A percentile compares a stretch with the other conserved stretches of the same genome.
These are phyloP conservation scores for Astraeus odoratus DNA, from an alignment of 768 basidiomycete species.

Conservation along the genomic window DNA sequence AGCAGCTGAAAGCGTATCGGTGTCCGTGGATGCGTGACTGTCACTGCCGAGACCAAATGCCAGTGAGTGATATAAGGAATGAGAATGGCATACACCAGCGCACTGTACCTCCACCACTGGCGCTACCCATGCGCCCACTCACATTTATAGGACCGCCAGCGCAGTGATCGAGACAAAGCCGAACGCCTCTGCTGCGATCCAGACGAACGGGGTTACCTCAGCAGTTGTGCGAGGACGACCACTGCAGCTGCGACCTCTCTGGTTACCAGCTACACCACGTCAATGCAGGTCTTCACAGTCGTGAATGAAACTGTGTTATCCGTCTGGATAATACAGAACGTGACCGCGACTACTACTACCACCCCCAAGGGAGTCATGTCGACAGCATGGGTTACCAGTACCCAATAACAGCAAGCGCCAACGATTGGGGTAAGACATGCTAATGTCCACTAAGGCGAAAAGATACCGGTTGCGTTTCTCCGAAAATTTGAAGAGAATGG, in stretches of 20 bases:
- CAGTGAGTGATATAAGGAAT: not conserved
- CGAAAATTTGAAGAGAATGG: not conserved
- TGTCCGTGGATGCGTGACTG: not conserved
- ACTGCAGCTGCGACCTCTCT: not conserved
- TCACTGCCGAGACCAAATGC: not conserved
- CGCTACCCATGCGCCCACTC: not conserved
- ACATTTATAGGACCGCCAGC: not conserved
- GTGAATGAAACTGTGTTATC: not conserved
- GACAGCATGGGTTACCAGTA: not conserved
- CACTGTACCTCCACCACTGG: not conserved
- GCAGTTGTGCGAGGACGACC: not conserved
- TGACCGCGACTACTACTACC: not conserved
- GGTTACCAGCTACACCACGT: not conserved
- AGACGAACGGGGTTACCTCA: not conserved
- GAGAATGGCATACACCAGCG: not conserved
- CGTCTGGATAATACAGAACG: not conserved
- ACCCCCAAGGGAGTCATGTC: slow-evolving; percentile 1
- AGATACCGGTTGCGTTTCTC: not conserved
- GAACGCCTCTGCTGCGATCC: not conserved
- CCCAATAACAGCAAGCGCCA: too few relatives aligned
- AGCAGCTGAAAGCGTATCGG: not conserved
- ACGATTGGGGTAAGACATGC: not conserved
- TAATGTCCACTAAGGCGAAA: not conserved
- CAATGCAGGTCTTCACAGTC: not conserved
- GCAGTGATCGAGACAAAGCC: not conserved